These are phyloP conservation scores for Mucor lusitanicus DNA, from an alignment of 371 early-diverging fungal genomes.

Conservation along the genomic window DNA sequence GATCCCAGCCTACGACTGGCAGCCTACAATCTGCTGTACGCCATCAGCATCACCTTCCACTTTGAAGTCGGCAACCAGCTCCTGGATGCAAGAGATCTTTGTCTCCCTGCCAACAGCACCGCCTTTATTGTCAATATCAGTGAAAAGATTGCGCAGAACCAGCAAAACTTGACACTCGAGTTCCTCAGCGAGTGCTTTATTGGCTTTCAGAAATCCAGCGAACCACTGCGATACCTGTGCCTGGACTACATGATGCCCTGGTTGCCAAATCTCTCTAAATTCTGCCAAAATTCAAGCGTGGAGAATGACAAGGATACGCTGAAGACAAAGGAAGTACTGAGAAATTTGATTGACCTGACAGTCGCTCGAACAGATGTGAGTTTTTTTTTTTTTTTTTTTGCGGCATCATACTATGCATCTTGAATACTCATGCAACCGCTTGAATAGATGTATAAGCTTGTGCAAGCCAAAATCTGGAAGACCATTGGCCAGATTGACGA, in stretches of 20 bases:
- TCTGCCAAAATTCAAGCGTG: constrained; percentile 51
- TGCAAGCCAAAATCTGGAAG: constrained; percentile 88
- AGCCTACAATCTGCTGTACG: constrained; percentile 86
- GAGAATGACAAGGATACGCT: constrained; percentile 51
- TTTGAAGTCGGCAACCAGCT: constrained; percentile 86
- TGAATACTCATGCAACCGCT: not conserved
- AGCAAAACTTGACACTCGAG: constrained; percentile 83
- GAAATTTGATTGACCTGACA: constrained; percentile 80
- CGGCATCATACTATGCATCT: too few species aligned
- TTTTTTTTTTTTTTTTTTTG: too few species aligned
- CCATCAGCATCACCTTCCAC: constrained; percentile 81
- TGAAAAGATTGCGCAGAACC: constrained; percentile 75
- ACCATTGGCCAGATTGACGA: constrained; percentile 80
- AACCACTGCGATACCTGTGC: constrained; percentile 76
- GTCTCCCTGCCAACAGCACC: constrained; percentile 88
- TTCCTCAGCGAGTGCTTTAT: constrained; percentile 87
- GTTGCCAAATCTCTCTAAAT: constrained; percentile 77
- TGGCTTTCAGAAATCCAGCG: constrained; percentile 81
- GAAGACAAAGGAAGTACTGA: constrained; percentile 77
- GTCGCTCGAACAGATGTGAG: constrained; percentile 78
- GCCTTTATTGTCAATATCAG: constrained; percentile 82
- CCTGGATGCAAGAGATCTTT: constrained; percentile 82
- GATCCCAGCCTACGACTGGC: constrained; percentile 82
- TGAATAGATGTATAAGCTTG: constrained; percentile 72
- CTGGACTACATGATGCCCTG: constrained; percentile 92